Percentiles rank a stretch among this genome's conserved stretches.
Evolutionary conservation across 768 basidiomycete genomes (phyloP).

Genomic region (Rhodotorula taiwanensis): DNA sequence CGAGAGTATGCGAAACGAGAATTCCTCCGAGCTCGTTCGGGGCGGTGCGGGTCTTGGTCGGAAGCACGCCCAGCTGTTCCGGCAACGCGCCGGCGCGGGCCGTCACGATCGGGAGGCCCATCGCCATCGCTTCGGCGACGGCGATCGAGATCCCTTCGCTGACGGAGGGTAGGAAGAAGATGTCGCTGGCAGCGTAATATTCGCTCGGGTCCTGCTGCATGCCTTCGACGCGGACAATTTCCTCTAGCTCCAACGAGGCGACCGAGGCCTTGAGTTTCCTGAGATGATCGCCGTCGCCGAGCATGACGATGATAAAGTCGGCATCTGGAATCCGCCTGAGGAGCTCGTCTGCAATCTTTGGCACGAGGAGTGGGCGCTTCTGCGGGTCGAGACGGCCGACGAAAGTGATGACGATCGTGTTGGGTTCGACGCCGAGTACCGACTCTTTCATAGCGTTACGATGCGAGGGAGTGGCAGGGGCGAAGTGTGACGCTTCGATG

Average conservation of each 20-base stretch:
- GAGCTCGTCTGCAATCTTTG: constrained; percentile 23
- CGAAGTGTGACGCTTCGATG: constrained; percentile 25
- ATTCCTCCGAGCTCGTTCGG: constrained; percentile 17
- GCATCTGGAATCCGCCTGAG: constrained; percentile 7
- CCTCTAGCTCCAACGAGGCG: not conserved
- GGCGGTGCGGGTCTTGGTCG: too few species aligned
- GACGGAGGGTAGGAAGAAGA: constrained; percentile 36
- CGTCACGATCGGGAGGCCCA: constrained; percentile 34
- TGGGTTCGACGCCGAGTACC: constrained; percentile 22
- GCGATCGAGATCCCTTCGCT: constrained; percentile 37
- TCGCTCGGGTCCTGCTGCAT: constrained; percentile 8
- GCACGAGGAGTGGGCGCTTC: constrained; percentile 32
- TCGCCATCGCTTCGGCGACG: constrained; percentile 38
- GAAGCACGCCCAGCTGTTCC: constrained; percentile 30
- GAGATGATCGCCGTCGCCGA: constrained; percentile 32
- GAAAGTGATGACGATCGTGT: constrained; percentile 28
- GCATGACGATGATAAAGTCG: constrained; percentile 34
- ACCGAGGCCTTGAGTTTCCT: constrained; percentile 9
- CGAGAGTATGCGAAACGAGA: constrained; percentile 26
- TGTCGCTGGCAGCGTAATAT: constrained; percentile 21
- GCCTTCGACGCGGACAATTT: constrained; percentile 17
- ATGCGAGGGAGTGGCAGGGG: not conserved
- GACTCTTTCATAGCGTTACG: constrained; percentile 11
- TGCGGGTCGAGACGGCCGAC: constrained; percentile 36
- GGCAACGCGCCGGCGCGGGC: constrained; percentile 33